Percentiles rank a stretch among this genome's conserved stretches.
phyloP scores from a whole-genome alignment of 2,329 filamentous ascomycete species.

The Colletotrichum sp. region DNA sequence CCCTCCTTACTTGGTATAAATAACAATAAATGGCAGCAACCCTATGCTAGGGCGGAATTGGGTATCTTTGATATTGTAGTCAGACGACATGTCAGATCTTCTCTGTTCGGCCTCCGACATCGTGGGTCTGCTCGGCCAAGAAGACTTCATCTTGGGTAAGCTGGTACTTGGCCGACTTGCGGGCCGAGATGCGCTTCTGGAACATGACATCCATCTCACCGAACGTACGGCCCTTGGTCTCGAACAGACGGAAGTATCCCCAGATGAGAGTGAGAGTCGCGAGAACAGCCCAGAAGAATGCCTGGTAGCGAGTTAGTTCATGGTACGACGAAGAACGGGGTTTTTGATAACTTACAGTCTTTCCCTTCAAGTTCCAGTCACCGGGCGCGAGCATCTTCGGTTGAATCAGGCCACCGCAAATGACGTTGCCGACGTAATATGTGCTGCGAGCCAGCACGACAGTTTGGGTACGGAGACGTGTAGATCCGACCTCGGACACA shows the following conservation, averaged over 20 bases:
- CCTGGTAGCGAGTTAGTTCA: conserved; percentile 28
- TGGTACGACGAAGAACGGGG: background rate
- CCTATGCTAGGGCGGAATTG: background rate
- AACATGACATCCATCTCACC: conserved; percentile 50
- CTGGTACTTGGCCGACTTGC: conserved; percentile 41
- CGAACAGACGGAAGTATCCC: conserved; percentile 49
- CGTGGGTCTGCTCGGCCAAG: conserved; percentile 1
- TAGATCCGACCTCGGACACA: conserved; percentile 47
- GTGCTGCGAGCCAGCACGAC: conserved; percentile 48
- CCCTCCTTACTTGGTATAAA: background rate
- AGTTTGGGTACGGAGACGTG: conserved; percentile 51
- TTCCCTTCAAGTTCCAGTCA: conserved; percentile 44
- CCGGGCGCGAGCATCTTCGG: conserved; percentile 42
- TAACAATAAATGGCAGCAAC: background rate
- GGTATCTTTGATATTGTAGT: conserved; percentile 1
- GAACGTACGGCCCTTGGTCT: conserved; percentile 50
- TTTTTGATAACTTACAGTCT: conserved; percentile 32
- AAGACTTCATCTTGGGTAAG: conserved; percentile 39
- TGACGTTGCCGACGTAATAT: conserved; percentile 47
- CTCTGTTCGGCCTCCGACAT: background rate
- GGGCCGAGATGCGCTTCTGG: conserved; percentile 41
- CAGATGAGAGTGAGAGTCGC: conserved; percentile 42
- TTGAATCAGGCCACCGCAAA: conserved; percentile 42
- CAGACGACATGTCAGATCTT: background rate
- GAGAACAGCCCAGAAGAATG: conserved; percentile 47